phyloP scores from a whole-genome alignment of 371 early-diverging fungal genomes.

The Mucor saturninus region DNA sequence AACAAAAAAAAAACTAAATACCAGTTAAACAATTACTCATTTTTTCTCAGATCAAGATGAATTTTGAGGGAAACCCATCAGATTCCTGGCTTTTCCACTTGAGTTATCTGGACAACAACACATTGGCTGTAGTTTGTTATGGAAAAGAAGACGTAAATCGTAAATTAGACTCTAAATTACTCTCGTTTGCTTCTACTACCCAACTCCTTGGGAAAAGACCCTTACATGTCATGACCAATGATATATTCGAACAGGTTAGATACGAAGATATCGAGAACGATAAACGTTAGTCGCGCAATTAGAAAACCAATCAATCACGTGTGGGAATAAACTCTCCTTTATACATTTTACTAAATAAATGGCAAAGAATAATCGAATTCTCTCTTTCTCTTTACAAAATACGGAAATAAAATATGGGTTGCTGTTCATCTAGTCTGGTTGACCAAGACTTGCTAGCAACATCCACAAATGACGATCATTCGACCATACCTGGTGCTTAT shows the following conservation, averaged over 20 bases:
- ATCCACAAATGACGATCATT: slow-evolving; percentile 3
- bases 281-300: slow-evolving; percentile 21
- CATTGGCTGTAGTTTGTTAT: slow-evolving; percentile 32
- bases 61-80: slow-evolving; percentile 14
- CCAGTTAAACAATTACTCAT: neutral
- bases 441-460: slow-evolving; percentile 12
- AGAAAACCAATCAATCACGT: neutral
- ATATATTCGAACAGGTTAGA: slow-evolving; percentile 12
- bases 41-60: slow-evolving; percentile 16
- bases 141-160: neutral
- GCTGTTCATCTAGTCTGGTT: slow-evolving; percentile 37
- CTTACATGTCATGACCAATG: slow-evolving; percentile 1
- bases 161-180: neutral
- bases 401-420: slow-evolving; percentile 34
- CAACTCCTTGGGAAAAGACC: slow-evolving; percentile 16
- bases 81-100: slow-evolving; percentile 29
- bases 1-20: neutral
- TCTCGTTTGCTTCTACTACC: neutral
- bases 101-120: slow-evolving; percentile 28
- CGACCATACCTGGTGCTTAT: slow-evolving; percentile 3
- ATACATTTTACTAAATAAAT: neutral
- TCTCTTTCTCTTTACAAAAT: slow-evolving; percentile 9
- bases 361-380: neutral
- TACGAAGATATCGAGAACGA: slow-evolving; percentile 20
- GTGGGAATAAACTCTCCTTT: neutral